Percentiles rank a stretch among this genome's conserved stretches.
Conservation (phyloP, 2,329 filamentous ascomycete genomes). For the Nemania bipapillata region DNA sequence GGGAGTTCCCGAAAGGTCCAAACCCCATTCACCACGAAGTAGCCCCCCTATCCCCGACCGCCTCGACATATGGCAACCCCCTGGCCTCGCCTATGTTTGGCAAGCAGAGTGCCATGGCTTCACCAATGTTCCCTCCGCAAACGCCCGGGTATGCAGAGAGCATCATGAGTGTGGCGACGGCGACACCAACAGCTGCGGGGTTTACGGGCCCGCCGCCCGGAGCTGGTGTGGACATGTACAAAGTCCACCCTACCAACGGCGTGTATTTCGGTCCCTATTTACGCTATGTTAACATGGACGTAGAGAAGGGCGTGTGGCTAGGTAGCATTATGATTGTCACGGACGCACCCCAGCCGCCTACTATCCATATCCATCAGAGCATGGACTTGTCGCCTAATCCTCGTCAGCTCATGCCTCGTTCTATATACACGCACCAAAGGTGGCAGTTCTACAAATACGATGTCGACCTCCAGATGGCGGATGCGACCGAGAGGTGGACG, state of each 20-base stretch:
- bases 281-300: conserved; percentile 95
- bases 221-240: conserved; percentile 93
- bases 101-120: conserved; percentile 75
- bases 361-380: conserved; percentile 93
- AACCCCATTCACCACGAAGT: conserved; percentile 87
- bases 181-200: conserved; percentile 79
- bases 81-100: conserved; percentile 75
- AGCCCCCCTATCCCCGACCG: conserved; percentile 82
- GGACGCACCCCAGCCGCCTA: conserved; percentile 89
- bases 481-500: conserved; percentile 89
- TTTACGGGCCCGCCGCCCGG: conserved; percentile 89
- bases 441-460: conserved; percentile 98
- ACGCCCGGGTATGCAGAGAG: conserved; percentile 86
- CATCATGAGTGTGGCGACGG: conserved; percentile 79
- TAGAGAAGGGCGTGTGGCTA: conserved; percentile 89
- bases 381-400: conserved; percentile 92
- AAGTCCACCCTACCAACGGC: conserved; percentile 90
- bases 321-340: conserved; percentile 94
- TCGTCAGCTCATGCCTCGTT: conserved; percentile 81
- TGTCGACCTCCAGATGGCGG: conserved; percentile 87
- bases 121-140: conserved; percentile 83
- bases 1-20: conserved; percentile 97
- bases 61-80: conserved; percentile 79
- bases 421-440: conserved; percentile 87
- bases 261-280: conserved; percentile 98